Conservation (phyloP, 2,329 filamentous ascomycete species). For the Ophiostoma ulmi region DNA sequence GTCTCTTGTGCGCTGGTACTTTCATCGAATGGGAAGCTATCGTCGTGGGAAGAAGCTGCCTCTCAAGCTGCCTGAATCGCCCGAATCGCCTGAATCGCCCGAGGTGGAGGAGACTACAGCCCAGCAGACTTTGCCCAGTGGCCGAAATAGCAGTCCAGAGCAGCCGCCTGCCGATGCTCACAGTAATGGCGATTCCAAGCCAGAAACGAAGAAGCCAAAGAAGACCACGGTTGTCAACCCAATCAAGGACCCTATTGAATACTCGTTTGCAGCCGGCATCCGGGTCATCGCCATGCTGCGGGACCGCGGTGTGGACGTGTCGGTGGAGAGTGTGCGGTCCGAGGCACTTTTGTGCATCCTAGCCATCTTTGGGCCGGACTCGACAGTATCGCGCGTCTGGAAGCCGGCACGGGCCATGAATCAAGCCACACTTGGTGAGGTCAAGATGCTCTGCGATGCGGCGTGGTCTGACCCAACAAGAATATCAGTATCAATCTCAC, state of each 20-base stretch:
- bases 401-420: slow-evolving; percentile 26
- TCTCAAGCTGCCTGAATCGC: neutral
- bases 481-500: neutral
- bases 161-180: neutral
- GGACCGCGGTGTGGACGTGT: slow-evolving; percentile 33
- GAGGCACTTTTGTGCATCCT: slow-evolving; percentile 33
- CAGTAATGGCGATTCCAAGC: neutral
- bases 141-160: neutral
- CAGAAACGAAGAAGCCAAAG: neutral
- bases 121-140: neutral
- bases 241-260: slow-evolving; percentile 22
- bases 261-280: slow-evolving; percentile 34
- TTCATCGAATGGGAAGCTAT: slow-evolving; percentile 37
- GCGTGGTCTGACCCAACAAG: slow-evolving; percentile 33
- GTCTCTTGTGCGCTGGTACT: slow-evolving; percentile 37
- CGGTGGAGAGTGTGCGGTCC: slow-evolving; percentile 28
- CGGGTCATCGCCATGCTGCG: slow-evolving; percentile 35
- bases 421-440: slow-evolving; percentile 33
- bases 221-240: neutral
- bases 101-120: neutral
- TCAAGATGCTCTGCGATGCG: slow-evolving; percentile 36
- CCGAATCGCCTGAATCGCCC: neutral
- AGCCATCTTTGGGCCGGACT: slow-evolving; percentile 34
- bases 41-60: slow-evolving; percentile 15
- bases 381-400: slow-evolving; percentile 28